Conservation (phyloP, 2,329 filamentous ascomycete genomes). For the Microcera coccophila region DNA sequence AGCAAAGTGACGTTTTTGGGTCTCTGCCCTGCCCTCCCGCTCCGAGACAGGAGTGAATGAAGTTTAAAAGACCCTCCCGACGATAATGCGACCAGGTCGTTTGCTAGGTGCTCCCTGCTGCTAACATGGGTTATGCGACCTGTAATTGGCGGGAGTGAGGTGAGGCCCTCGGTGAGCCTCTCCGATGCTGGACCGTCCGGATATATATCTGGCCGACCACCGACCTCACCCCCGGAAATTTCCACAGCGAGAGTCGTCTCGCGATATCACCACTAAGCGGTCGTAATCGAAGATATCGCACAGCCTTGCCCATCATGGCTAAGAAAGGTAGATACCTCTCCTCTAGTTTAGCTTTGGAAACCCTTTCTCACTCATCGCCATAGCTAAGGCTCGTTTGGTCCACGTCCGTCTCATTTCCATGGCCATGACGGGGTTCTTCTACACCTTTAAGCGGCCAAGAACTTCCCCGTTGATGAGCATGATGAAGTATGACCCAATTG, state of each 20-base stretch:
- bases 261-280: conserved; percentile 8
- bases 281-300: not conserved
- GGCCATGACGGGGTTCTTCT: conserved; percentile 98
- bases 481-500: conserved; percentile 97
- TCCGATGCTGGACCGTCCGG: no score
- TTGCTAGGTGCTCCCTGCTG: no score
- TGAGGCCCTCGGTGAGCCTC: no score
- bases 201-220: conserved; percentile 20
- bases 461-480: conserved; percentile 83
- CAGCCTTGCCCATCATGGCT: conserved; percentile 21
- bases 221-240: conserved; percentile 22
- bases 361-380: not conserved
- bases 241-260: conserved; percentile 13
- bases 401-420: conserved; percentile 93
- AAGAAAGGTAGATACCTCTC: conserved; percentile 21
- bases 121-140: conserved; percentile 6
- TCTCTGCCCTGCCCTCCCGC: no score
- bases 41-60: not conserved
- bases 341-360: not conserved
- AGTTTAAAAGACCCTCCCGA: conserved; percentile 1
- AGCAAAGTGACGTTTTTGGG: no score
- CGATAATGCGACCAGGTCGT: conserved; percentile 11
- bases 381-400: conserved; percentile 88
- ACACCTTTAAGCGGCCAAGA: conserved; percentile 81
- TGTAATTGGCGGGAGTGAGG: no score